phyloP scores from a whole-genome alignment of 768 basidiomycete species.

The Clitopilus hobsonii region DNA sequence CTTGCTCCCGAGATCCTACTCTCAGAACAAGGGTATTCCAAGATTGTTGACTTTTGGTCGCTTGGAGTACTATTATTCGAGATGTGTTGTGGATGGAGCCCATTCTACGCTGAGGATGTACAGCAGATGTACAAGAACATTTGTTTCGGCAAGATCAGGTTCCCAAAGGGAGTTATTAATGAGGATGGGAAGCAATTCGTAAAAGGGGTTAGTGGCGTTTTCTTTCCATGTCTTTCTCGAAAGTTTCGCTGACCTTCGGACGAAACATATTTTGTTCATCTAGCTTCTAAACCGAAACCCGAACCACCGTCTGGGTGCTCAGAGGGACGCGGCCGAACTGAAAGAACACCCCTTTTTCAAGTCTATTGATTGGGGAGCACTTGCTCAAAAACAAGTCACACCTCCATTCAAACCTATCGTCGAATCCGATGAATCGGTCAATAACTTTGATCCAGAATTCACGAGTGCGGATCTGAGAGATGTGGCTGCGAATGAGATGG shows the following conservation, averaged over 20 bases:
- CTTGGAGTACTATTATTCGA: slow-evolving; percentile 95
- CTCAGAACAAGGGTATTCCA: slow-evolving; percentile 97
- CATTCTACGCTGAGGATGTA: slow-evolving; percentile 98
- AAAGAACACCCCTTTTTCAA: slow-evolving; percentile 96
- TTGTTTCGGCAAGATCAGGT: slow-evolving; percentile 98
- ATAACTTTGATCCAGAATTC: slow-evolving; percentile 98
- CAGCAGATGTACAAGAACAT: slow-evolving; percentile 99
- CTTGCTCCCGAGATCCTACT: slow-evolving; percentile 98
- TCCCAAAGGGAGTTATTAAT: slow-evolving; percentile 93
- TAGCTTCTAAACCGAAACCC: slow-evolving; percentile 98
- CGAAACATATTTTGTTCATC: slow-evolving; percentile 14
- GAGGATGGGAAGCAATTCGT: slow-evolving; percentile 99
- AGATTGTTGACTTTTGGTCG: slow-evolving; percentile 98
- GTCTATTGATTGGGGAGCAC: slow-evolving; percentile 85
- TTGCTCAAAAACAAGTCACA: slow-evolving; percentile 83
- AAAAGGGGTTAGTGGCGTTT: slow-evolving; percentile 73
- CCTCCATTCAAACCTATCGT: slow-evolving; percentile 98
- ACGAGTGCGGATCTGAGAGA: slow-evolving; percentile 87
- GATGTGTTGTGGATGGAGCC: slow-evolving; percentile 99
- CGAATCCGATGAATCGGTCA: slow-evolving; percentile 96
- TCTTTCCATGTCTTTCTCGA: slow-evolving; percentile 7
- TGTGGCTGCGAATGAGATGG: slow-evolving; percentile 52
- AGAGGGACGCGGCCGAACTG: slow-evolving; percentile 86
- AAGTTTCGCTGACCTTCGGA: slow-evolving; percentile 8
- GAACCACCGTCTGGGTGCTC: slow-evolving; percentile 92